A percentile compares a stretch with the other conserved stretches of the same genome.
phyloP scores from a whole-genome alignment of 495 filamentous ascomycete species.

The Trichoderma asperelloides region DNA sequence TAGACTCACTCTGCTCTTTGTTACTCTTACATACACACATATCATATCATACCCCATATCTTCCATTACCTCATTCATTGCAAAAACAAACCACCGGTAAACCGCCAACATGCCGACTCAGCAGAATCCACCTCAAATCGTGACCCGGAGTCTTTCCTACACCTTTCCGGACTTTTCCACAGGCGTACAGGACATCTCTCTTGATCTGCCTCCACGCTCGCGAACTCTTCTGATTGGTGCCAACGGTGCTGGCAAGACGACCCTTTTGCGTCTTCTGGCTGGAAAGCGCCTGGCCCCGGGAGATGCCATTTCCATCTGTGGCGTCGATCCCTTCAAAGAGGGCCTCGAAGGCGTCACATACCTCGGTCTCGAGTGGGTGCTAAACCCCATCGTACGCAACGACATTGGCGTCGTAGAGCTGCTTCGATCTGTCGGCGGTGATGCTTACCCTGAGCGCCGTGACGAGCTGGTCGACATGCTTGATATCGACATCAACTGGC shows the following conservation, averaged over 20 bases:
- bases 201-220: slow-evolving; percentile 70
- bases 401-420: slow-evolving; percentile 89
- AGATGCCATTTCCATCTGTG: slow-evolving; percentile 61
- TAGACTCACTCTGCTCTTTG: no score
- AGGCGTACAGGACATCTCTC: slow-evolving; percentile 60
- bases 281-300: slow-evolving; percentile 85
- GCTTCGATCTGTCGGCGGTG: slow-evolving; percentile 75
- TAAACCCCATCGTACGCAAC: slow-evolving; percentile 92
- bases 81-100: not conserved
- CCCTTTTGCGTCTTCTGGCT: slow-evolving; percentile 74
- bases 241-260: slow-evolving; percentile 97
- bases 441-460: slow-evolving; percentile 66
- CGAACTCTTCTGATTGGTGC: slow-evolving; percentile 92
- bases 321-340: slow-evolving; percentile 83
- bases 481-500: slow-evolving; percentile 86
- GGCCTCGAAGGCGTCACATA: slow-evolving; percentile 90
- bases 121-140: slow-evolving; percentile 34
- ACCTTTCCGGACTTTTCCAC: slow-evolving; percentile 72
- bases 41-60: not conserved
- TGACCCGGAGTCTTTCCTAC: slow-evolving; percentile 72
- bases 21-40: no score
- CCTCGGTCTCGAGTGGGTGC: slow-evolving; percentile 94
- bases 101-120: slow-evolving; percentile 1
- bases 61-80: not conserved
- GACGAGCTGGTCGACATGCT: slow-evolving; percentile 83